A percentile compares a stretch with the other conserved stretches of the same genome.
Conservation (phyloP, 306 rosid genomes). For the Carpinus fangiana region DNA sequence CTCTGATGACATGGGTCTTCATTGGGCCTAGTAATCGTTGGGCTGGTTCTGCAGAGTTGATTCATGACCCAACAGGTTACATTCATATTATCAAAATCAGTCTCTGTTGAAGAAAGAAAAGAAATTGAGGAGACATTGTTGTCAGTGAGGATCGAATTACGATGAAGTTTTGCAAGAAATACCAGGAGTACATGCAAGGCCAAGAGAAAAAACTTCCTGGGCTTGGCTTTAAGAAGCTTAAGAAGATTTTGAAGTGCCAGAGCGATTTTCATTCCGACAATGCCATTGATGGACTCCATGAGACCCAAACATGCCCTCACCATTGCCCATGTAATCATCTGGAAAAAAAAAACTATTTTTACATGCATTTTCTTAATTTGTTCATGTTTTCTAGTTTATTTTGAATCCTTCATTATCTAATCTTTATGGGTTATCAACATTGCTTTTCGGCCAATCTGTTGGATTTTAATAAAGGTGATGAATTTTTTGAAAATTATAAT, state of each 20-base stretch:
- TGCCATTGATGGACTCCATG: conserved; percentile 22
- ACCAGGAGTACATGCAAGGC: conserved; percentile 77
- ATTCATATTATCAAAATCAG: neutral
- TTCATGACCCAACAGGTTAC: no score
- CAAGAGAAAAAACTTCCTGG: conserved; percentile 74
- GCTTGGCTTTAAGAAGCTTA: conserved; percentile 85
- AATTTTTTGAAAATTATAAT: neutral
- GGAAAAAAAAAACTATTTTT: no score
- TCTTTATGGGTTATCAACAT: neutral
- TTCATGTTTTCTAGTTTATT: neutral
- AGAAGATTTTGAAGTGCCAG: conserved; percentile 82
- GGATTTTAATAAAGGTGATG: neutral
- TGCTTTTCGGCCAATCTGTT: neutral
- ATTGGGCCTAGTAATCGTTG: no score
- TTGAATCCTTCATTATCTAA: neutral
- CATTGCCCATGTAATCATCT: conserved; percentile 58
- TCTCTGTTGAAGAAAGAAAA: neutral
- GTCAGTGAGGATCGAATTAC: no score
- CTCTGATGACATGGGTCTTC: no score
- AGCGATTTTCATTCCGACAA: conserved; percentile 41
- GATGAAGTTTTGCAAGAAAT: conserved; percentile 96
- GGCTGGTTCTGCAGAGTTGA: no score
- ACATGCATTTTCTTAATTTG: neutral
- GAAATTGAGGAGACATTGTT: no score
- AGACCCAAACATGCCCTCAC: conserved; percentile 51